These are phyloP conservation scores for Annulohypoxylon stygium DNA, from an alignment of 495 filamentous ascomycete species.

Conservation along the genomic window DNA sequence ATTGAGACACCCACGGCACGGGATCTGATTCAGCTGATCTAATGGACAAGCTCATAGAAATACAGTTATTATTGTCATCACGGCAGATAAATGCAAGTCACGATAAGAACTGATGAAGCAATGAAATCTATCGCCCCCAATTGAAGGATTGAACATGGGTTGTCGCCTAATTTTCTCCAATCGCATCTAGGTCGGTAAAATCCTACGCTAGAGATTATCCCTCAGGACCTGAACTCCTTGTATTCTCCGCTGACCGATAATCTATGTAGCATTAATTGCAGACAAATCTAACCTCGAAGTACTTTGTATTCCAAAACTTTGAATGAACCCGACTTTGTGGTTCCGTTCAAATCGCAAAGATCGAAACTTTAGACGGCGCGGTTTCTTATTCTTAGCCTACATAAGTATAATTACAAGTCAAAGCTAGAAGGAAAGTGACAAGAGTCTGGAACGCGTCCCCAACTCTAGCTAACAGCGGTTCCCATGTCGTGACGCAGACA, in stretches of 20 bases:
- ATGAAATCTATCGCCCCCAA: conserved; percentile 6
- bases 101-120: neutral
- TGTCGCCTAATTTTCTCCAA: conserved; percentile 15
- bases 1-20: conserved; percentile 5
- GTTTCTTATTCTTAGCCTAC: neutral
- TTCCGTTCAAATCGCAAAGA: neutral
- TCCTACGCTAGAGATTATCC: conserved; percentile 44
- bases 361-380: neutral
- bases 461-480: conserved; percentile 10
- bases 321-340: neutral
- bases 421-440: neutral
- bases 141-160: conserved; percentile 30
- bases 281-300: conserved; percentile 8
- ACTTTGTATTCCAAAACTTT: neutral
- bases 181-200: conserved; percentile 36
- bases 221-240: conserved; percentile 11
- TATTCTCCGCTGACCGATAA: conserved; percentile 27
- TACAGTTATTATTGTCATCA: conserved; percentile 1
- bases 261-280: conserved; percentile 1
- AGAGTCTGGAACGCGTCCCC: conserved; percentile 29
- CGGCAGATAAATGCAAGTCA: conserved; percentile 22
- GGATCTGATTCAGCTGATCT: conserved; percentile 23
- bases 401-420: neutral
- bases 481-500: conserved; percentile 4
- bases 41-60: conserved; percentile 8